phyloP scores from a whole-genome alignment of 2,329 filamentous ascomycete species.

The Fusarium haematococcum region DNA sequence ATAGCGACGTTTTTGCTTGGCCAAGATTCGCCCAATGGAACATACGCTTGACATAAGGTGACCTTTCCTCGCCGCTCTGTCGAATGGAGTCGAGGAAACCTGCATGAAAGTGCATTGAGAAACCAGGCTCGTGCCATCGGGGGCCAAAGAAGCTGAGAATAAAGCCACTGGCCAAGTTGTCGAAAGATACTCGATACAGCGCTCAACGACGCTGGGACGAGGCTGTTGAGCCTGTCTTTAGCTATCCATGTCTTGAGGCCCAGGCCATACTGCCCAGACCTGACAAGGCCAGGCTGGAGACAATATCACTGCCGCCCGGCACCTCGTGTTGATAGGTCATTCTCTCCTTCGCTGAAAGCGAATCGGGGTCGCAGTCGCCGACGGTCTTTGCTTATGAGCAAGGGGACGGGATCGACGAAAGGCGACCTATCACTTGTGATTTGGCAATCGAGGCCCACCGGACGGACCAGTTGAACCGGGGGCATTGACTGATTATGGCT shows the following conservation, averaged over 20 bases:
- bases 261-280: neutral
- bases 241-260: neutral
- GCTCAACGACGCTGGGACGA: neutral
- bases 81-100: slow-evolving; percentile 13
- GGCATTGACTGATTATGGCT: slow-evolving; percentile 15
- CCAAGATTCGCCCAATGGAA: slow-evolving; percentile 27
- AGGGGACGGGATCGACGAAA: slow-evolving; percentile 35
- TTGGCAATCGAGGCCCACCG: slow-evolving; percentile 33
- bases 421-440: slow-evolving; percentile 35
- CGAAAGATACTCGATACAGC: neutral
- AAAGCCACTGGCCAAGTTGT: neutral
- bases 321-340: slow-evolving; percentile 11
- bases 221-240: neutral
- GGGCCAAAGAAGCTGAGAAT: slow-evolving; percentile 5
- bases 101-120: slow-evolving; percentile 9
- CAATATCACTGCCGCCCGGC: neutral
- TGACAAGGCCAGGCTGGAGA: neutral
- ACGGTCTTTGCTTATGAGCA: slow-evolving; percentile 21
- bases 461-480: slow-evolving; percentile 18
- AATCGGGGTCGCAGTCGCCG: slow-evolving; percentile 15
- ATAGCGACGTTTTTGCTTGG: slow-evolving; percentile 30
- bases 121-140: neutral
- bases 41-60: slow-evolving; percentile 7
- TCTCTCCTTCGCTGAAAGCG: slow-evolving; percentile 4
- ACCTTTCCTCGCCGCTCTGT: slow-evolving; percentile 10